Evolutionary conservation across 768 basidiomycete genomes (phyloP).

Genomic region (Amylocystis lapponica): DNA sequence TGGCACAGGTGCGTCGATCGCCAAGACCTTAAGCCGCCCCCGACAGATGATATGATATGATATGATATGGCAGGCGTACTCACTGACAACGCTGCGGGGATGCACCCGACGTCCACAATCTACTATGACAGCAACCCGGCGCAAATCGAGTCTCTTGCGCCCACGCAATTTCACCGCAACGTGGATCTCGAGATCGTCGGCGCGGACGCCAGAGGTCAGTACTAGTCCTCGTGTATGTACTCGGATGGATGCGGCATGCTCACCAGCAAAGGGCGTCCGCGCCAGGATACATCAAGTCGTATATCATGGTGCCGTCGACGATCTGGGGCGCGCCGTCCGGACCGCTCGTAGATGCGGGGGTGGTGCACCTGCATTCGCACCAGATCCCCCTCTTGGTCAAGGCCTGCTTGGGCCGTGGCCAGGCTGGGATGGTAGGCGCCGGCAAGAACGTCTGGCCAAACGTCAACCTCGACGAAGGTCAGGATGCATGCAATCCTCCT

Average conservation of each 20-base stretch:
- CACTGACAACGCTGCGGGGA: constrained; percentile 38
- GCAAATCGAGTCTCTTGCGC: constrained; percentile 39
- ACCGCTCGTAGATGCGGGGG: constrained; percentile 40
- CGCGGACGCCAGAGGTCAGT: constrained; percentile 41
- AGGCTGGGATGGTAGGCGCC: constrained; percentile 48
- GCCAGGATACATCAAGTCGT: constrained; percentile 43
- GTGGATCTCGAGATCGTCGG: constrained; percentile 43
- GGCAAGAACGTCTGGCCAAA: constrained; percentile 57
- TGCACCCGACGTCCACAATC: constrained; percentile 26
- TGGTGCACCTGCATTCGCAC: constrained; percentile 46
- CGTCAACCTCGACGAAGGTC: constrained; percentile 50
- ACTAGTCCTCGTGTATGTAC: constrained; percentile 6
- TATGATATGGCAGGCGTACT: constrained; percentile 36
- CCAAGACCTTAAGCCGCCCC: no score
- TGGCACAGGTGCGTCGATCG: constrained; percentile 28
- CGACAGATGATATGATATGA: constrained; percentile 29
- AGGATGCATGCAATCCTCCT: constrained; percentile 26
- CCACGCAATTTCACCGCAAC: constrained; percentile 38
- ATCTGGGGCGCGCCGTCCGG: constrained; percentile 54
- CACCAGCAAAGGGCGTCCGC: neutral
- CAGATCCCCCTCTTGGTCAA: constrained; percentile 45
- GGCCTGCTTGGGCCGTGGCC: constrained; percentile 37
- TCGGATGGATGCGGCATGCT: neutral
- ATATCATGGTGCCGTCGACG: constrained; percentile 48
- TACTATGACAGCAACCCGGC: constrained; percentile 43